Evolutionary conservation across 192 early-diverging fungal species (phyloP).

Genomic region (Coemansia biformis): DNA sequence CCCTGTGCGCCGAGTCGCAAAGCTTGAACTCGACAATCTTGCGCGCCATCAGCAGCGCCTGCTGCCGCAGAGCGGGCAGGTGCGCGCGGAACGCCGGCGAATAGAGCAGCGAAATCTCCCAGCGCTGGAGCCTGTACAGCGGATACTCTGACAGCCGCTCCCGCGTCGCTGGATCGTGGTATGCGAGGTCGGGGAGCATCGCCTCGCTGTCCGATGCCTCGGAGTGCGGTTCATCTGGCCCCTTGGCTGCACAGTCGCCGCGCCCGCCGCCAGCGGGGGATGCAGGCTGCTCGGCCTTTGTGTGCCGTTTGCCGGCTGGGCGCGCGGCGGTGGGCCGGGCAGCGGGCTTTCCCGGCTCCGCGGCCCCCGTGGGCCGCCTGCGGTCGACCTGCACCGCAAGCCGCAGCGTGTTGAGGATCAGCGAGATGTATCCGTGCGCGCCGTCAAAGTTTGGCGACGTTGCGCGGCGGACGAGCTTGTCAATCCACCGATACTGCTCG

Average conservation of each 20-base stretch:
- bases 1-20: constrained; percentile 23
- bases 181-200: constrained; percentile 32
- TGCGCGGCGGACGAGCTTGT: constrained; percentile 41
- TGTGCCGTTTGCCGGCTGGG: too few species aligned
- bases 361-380: constrained; percentile 3
- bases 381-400: constrained; percentile 43
- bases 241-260: too few species aligned
- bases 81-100: constrained; percentile 37
- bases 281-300: too few species aligned
- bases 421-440: constrained; percentile 39
- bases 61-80: constrained; percentile 29
- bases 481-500: constrained; percentile 43
- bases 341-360: not conserved
- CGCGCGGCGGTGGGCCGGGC: too few species aligned
- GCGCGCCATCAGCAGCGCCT: constrained; percentile 23
- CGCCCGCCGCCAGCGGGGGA: too few species aligned
- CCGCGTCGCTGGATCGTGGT: constrained; percentile 42
- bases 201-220: constrained; percentile 17
- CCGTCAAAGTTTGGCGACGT: constrained; percentile 42
- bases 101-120: constrained; percentile 46
- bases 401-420: constrained; percentile 49
- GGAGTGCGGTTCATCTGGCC: too few species aligned
- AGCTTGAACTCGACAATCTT: constrained; percentile 35
- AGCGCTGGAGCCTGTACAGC: constrained; percentile 43
- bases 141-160: constrained; percentile 34